Base-by-base conservation (phyloP, 768 basidiomycete species). In the Cystobasidium tubakii region DNA sequence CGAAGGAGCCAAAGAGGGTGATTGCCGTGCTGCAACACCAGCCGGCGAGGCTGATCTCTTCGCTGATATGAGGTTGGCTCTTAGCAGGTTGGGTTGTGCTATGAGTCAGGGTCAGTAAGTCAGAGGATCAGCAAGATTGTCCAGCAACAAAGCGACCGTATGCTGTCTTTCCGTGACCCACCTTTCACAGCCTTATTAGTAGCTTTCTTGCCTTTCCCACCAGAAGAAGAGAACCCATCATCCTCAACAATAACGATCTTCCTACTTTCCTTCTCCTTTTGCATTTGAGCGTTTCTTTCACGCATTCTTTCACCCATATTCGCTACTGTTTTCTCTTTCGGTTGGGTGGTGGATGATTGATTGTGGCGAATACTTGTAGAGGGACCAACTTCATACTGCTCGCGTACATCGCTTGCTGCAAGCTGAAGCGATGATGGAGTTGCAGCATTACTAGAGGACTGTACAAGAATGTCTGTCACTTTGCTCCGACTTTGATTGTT, bases 251-350 rank as follows among this genome's bases (percentile, higher is more conserved):
- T 36, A 21, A 71, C 69, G 29, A 71, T 55, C 69, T 46, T 71
- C n/a, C 69, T 33, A 15, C 55, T 46, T 55, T 57, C 69, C 27
- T 71, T 71, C 55, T 71, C 54, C 27, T 46, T 55, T 44, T 71
- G 46, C 33, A 71, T 34, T 31, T 71, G 69, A 31, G 53, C 53
- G 25, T 55, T 60, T 21, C 69, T 55, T 44, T 71, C 69, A 12
- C 69, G 69, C 36, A 71, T 60, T 44, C 69, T 55, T 46, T 71
- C 69, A 9, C 36, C 69, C 69, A 71, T 71, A 36, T 60, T 71
- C 4, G 53, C 69, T n/a, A 54, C 54, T 44, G 69, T 71, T 31
- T 53, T 67, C 33, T 67, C 44, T 17, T 62, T 31, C 27, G 29
- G 57, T 29, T 4, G 57, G 6, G 4, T 34, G 33, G 13, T 60